phyloP scores from a whole-genome alignment of 441 rosid species.

The Biscutella laevigata region DNA sequence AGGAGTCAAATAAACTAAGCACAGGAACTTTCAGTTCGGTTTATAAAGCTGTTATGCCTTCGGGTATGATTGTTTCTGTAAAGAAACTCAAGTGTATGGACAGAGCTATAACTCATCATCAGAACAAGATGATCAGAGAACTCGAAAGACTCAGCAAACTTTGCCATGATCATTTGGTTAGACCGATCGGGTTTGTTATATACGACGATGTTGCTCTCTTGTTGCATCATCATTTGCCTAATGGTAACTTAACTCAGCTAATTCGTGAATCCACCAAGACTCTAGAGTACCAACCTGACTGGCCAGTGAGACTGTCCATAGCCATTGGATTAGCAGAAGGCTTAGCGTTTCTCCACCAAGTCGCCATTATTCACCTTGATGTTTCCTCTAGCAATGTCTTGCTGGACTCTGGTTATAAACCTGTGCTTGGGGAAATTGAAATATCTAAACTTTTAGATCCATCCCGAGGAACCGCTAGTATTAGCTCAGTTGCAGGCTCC shows the following conservation, averaged over 20 bases:
- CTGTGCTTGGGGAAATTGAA: slow-evolving; percentile 83
- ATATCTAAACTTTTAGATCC: slow-evolving; percentile 94
- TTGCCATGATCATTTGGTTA: slow-evolving; percentile 68
- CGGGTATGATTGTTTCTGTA: slow-evolving; percentile 67
- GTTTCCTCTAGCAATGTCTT: slow-evolving; percentile 75
- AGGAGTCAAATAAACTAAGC: slow-evolving; percentile 70
- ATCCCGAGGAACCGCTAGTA: slow-evolving; percentile 88
- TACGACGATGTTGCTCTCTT: slow-evolving; percentile 87
- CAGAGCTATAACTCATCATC: slow-evolving; percentile 71
- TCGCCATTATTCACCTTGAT: slow-evolving; percentile 90
- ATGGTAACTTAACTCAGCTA: slow-evolving; percentile 73
- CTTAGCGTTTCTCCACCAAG: slow-evolving; percentile 79
- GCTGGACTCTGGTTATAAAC: slow-evolving; percentile 63
- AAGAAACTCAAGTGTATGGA: slow-evolving; percentile 82
- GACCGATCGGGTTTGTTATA: slow-evolving; percentile 77
- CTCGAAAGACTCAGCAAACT: slow-evolving; percentile 89
- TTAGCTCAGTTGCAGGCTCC: slow-evolving; percentile 96
- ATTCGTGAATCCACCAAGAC: slow-evolving; percentile 62
- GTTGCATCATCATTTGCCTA: slow-evolving; percentile 69
- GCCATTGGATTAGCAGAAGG: slow-evolving; percentile 93
- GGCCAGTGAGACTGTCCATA: slow-evolving; percentile 76
- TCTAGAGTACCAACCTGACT: slow-evolving; percentile 69
- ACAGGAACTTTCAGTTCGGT: slow-evolving; percentile 78
- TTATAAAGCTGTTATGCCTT: slow-evolving; percentile 88
- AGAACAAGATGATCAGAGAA: slow-evolving; percentile 88